A percentile compares a stretch with the other conserved stretches of the same genome.
These are phyloP conservation scores for Tulasnella sp. DNA, from an alignment of 768 basidiomycete genomes.

Conservation along the genomic window DNA sequence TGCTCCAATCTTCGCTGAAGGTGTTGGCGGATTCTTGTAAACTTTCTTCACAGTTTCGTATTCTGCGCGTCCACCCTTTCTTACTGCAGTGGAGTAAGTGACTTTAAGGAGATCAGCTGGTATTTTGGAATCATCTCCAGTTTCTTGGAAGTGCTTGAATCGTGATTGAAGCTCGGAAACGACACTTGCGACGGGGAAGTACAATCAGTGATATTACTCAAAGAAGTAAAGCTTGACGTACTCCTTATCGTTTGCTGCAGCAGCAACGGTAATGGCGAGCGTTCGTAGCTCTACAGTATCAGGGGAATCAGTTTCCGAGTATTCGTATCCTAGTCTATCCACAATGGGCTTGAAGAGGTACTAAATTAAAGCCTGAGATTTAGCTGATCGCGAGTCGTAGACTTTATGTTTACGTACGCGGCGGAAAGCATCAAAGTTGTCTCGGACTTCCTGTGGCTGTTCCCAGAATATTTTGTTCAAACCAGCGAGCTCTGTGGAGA, in stretches of 20 bases:
- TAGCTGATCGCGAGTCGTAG: not conserved
- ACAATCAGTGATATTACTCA: not conserved
- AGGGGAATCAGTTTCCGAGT: slow-evolving; percentile 46
- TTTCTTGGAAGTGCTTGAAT: slow-evolving; percentile 57
- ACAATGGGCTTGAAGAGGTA: slow-evolving; percentile 53
- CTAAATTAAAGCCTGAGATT: slow-evolving; percentile 14
- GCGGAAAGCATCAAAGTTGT: slow-evolving; percentile 45
- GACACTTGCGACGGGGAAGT: slow-evolving; percentile 37
- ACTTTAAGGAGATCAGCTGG: slow-evolving; percentile 61
- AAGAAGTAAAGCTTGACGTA: no score
- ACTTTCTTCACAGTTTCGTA: slow-evolving; percentile 59
- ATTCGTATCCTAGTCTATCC: slow-evolving; percentile 65
- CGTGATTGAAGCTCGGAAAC: slow-evolving; percentile 55
- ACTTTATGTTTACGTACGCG: slow-evolving; percentile 31
- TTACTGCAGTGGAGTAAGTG: slow-evolving; percentile 39
- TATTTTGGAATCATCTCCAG: slow-evolving; percentile 62
- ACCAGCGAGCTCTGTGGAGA: slow-evolving; percentile 41
- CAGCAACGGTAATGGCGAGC: slow-evolving; percentile 48
- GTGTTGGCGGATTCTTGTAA: slow-evolving; percentile 58
- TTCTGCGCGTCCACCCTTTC: slow-evolving; percentile 58
- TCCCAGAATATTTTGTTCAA: slow-evolving; percentile 77
- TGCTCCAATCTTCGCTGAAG: slow-evolving; percentile 56
- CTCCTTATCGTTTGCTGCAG: slow-evolving; percentile 31
- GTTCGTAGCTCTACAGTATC: slow-evolving; percentile 65
- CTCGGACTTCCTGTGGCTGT: slow-evolving; percentile 37